Evolutionary conservation across 768 basidiomycete species (phyloP).

Genomic region (Lactifluus piperatus): DNA sequence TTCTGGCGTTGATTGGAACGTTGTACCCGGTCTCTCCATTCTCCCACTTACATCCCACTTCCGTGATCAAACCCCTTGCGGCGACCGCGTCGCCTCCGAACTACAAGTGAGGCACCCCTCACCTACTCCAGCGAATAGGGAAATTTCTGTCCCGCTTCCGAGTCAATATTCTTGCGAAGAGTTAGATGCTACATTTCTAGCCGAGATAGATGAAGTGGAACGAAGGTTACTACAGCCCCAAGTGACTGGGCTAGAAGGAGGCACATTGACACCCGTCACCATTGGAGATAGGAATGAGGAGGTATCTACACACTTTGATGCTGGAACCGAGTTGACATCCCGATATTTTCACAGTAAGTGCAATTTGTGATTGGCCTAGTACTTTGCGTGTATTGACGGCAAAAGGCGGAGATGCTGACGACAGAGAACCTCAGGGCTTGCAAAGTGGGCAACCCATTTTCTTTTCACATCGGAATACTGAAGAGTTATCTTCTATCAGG

Average conservation of each 20-base stretch:
- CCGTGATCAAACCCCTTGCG: not conserved
- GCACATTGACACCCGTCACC: not conserved
- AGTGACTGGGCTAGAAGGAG: not conserved
- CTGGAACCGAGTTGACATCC: not conserved
- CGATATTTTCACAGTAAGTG: slow-evolving; percentile 11
- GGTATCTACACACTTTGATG: not conserved
- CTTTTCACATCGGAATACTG: not conserved
- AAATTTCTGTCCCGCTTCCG: not conserved
- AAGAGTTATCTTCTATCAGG: not conserved
- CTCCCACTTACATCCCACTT: not conserved
- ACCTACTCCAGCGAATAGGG: not conserved
- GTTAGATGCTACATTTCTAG: slow-evolving; percentile 20
- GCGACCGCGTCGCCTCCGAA: not conserved
- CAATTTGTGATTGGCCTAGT: not conserved
- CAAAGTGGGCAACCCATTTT: not conserved
- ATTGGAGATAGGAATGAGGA: not conserved
- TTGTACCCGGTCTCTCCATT: slow-evolving; percentile 25
- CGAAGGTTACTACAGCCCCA: not conserved
- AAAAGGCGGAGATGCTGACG: not conserved
- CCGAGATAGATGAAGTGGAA: slow-evolving; percentile 7
- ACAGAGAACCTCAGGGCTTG: not conserved
- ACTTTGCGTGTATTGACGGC: not conserved
- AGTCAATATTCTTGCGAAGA: slow-evolving; percentile 25
- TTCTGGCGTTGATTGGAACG: slow-evolving; percentile 40
- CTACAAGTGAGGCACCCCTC: not conserved